Evolutionary conservation across 805 yeast species (phyloP).

Genomic region (Candida parachauliodes): DNA sequence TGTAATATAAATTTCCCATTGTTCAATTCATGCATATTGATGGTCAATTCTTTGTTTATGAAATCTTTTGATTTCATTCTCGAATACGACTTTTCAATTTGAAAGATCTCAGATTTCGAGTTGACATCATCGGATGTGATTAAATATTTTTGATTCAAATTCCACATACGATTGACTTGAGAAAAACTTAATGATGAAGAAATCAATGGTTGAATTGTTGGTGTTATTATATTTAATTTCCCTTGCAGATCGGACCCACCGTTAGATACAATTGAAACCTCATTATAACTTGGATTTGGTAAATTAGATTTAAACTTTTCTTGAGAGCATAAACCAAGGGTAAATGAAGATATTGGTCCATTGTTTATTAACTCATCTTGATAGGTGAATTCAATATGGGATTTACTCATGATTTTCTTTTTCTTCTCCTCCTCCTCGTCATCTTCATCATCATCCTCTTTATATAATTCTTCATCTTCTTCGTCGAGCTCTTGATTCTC

Average conservation of each 20-base stretch:
- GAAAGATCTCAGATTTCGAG: slow-evolving; percentile 65
- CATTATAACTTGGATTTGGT: slow-evolving; percentile 63
- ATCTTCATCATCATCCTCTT: no score
- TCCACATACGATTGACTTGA: slow-evolving; percentile 75
- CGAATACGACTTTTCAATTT: slow-evolving; percentile 58
- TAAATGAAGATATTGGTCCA: slow-evolving; percentile 72
- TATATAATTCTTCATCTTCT: slow-evolving; percentile 41
- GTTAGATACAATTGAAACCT: slow-evolving; percentile 64
- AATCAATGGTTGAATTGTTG: slow-evolving; percentile 65
- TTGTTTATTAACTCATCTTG: slow-evolving; percentile 56
- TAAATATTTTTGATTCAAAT: slow-evolving; percentile 56
- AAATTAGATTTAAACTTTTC: slow-evolving; percentile 57
- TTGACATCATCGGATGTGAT: slow-evolving; percentile 68
- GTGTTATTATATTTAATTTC: slow-evolving; percentile 58
- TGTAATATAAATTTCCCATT: slow-evolving; percentile 63
- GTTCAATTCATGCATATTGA: slow-evolving; percentile 61
- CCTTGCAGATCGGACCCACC: slow-evolving; percentile 61
- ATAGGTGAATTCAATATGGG: slow-evolving; percentile 33
- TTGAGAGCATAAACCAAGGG: slow-evolving; percentile 58
- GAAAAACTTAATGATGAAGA: slow-evolving; percentile 68
- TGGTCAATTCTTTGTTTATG: slow-evolving; percentile 58
- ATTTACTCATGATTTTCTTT: slow-evolving; percentile 14
- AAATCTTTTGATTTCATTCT: slow-evolving; percentile 61
- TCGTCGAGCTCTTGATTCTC: slow-evolving; percentile 32
- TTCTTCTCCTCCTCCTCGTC: slow-evolving; percentile 31